phyloP scores from a whole-genome alignment of 768 basidiomycete genomes.

The Hysterangium stoloniferum region DNA sequence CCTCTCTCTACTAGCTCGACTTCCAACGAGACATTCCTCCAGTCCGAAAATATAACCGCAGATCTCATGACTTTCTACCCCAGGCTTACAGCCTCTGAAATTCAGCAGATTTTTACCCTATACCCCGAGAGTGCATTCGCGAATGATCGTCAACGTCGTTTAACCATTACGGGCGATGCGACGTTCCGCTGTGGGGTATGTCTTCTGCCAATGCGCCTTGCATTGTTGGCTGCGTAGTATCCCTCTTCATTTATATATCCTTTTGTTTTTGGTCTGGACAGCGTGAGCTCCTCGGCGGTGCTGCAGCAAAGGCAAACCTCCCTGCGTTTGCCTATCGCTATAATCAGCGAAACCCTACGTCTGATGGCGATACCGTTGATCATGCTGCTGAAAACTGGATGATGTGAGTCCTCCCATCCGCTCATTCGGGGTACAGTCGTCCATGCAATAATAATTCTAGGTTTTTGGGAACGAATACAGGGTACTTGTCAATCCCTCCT shows the following conservation, averaged over 20 bases:
- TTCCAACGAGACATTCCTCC: constrained; percentile 50
- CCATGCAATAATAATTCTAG: not conserved
- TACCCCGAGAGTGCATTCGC: constrained; percentile 40
- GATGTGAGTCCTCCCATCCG: constrained; percentile 36
- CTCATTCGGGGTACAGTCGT: not conserved
- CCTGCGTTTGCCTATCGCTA: constrained; percentile 50
- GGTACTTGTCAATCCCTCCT: constrained; percentile 34
- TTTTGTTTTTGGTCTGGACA: constrained; percentile 15
- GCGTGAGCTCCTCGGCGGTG: constrained; percentile 39
- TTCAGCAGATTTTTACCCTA: constrained; percentile 30
- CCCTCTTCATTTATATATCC: not conserved
- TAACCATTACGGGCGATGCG: constrained; percentile 42
- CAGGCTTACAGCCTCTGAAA: constrained; percentile 30
- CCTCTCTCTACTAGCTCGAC: constrained; percentile 32
- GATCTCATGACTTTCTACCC: constrained; percentile 40
- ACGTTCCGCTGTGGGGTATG: constrained; percentile 47
- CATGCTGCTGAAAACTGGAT: constrained; percentile 63
- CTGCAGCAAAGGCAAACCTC: constrained; percentile 26
- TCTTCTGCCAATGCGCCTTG: constrained; percentile 11
- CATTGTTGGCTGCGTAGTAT: not conserved
- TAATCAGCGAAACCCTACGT: constrained; percentile 46
- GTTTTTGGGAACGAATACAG: constrained; percentile 50
- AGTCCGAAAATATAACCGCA: constrained; percentile 30
- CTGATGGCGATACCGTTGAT: constrained; percentile 19
- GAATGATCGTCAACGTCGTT: constrained; percentile 33